A percentile compares a stretch with the other conserved stretches of the same genome.
Evolutionary conservation across 1,284 basidiomycete genomes (phyloP).

Genomic region (Ceratobasidium sp.): DNA sequence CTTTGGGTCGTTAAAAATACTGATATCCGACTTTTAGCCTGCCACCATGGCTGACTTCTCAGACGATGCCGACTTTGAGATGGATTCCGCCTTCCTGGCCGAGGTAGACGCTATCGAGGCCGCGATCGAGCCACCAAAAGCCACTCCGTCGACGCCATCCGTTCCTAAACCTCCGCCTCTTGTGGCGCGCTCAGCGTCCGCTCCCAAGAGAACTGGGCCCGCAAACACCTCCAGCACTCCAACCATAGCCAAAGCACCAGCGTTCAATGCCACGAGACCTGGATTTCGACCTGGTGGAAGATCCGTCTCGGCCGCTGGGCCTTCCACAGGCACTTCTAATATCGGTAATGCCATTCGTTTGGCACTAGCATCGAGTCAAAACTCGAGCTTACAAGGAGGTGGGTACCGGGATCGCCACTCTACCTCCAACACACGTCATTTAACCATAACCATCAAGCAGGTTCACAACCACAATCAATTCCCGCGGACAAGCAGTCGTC

Average conservation of each 20-base stretch:
- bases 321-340: slow-evolving; percentile 1
- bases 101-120: slow-evolving; percentile 40
- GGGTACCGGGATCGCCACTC: background rate
- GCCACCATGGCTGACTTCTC: slow-evolving; percentile 27
- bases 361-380: slow-evolving; percentile 24
- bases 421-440: background rate
- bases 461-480: slow-evolving; percentile 11
- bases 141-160: background rate
- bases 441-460: slow-evolving; percentile 8
- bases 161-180: background rate
- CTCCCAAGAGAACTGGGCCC: background rate
- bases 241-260: slow-evolving; percentile 3
- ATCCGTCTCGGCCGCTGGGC: slow-evolving; percentile 15
- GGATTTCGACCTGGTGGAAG: slow-evolving; percentile 31
- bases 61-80: slow-evolving; percentile 35
- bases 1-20: background rate
- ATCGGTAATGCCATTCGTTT: slow-evolving; percentile 32
- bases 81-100: slow-evolving; percentile 35
- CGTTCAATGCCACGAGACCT: background rate
- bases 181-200: background rate
- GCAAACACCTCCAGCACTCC: background rate
- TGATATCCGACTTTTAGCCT: background rate
- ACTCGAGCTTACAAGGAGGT: slow-evolving; percentile 14
- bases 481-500: slow-evolving; percentile 3
- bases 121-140: slow-evolving; percentile 26